A percentile compares a stretch with the other conserved stretches of the same genome.
Evolutionary conservation across 1,284 basidiomycete species (phyloP).

Genomic region (Cystobasidiaceae sp.): DNA sequence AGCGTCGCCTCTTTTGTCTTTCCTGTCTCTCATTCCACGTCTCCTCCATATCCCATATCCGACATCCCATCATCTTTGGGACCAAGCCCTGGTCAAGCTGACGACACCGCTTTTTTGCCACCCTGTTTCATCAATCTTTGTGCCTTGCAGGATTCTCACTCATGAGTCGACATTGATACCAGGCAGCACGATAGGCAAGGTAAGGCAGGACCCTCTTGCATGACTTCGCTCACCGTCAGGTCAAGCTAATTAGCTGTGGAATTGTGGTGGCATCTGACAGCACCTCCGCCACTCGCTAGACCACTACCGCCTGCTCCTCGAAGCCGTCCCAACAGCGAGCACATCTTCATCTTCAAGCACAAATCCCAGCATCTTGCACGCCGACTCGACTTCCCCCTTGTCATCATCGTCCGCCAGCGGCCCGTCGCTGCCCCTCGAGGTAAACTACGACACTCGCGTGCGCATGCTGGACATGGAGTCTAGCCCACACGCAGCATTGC

Average conservation of each 20-base stretch:
- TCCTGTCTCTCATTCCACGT: no score
- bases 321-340: conserved; percentile 3
- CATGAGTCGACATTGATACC: conserved; percentile 20
- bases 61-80: background rate
- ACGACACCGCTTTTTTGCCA: background rate
- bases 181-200: conserved; percentile 26
- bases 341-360: conserved; percentile 1
- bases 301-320: conserved; percentile 23
- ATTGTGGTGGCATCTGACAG: no score
- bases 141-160: conserved; percentile 19
- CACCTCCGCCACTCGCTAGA: conserved; percentile 24
- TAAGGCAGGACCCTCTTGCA: no score
- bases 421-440: conserved; percentile 29
- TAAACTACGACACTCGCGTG: conserved; percentile 67
- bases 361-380: no score
- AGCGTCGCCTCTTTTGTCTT: no score
- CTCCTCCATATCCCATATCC: no score
- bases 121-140: background rate
- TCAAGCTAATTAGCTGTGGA: no score
- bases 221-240: no score
- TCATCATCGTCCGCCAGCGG: background rate
- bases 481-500: conserved; percentile 59
- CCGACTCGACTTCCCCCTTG: no score
- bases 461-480: conserved; percentile 77
- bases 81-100: background rate